Evolutionary conservation across 305 asterid genomes (phyloP).

Genomic region (Fraxinus sp.): DNA sequence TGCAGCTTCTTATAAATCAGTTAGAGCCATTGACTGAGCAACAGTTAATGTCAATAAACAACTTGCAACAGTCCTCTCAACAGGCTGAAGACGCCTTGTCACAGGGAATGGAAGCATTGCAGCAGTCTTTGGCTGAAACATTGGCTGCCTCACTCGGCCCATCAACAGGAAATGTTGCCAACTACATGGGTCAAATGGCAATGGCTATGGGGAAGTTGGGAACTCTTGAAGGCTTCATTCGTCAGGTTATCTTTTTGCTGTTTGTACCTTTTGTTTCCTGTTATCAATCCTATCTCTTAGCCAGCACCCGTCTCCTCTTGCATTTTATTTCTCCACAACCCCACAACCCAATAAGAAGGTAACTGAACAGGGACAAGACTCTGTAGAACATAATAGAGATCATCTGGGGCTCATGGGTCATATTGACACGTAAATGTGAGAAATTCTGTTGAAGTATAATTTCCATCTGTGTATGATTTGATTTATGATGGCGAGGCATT

Average conservation of each 20-base stretch:
- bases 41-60: constrained; percentile 56
- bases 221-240: constrained; percentile 71
- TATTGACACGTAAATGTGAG: neutral
- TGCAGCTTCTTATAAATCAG: constrained; percentile 64
- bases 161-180: constrained; percentile 63
- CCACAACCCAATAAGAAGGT: neutral
- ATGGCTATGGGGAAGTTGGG: constrained; percentile 82
- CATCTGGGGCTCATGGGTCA: neutral
- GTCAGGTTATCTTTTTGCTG: constrained; percentile 44
- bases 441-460: neutral
- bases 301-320: neutral
- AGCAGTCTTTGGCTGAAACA: constrained; percentile 68
- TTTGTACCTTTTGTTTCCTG: neutral
- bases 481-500: neutral
- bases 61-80: constrained; percentile 64
- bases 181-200: constrained; percentile 82
- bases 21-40: constrained; percentile 72
- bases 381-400: neutral
- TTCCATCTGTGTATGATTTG: neutral
- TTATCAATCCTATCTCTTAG: neutral
- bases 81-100: constrained; percentile 69
- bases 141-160: constrained; percentile 64
- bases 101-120: constrained; percentile 73
- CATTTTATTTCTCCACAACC: neutral
- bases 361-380: neutral